Evolutionary conservation across 805 yeast genomes (phyloP).

Genomic region (Blastobotrys terrestris): DNA sequence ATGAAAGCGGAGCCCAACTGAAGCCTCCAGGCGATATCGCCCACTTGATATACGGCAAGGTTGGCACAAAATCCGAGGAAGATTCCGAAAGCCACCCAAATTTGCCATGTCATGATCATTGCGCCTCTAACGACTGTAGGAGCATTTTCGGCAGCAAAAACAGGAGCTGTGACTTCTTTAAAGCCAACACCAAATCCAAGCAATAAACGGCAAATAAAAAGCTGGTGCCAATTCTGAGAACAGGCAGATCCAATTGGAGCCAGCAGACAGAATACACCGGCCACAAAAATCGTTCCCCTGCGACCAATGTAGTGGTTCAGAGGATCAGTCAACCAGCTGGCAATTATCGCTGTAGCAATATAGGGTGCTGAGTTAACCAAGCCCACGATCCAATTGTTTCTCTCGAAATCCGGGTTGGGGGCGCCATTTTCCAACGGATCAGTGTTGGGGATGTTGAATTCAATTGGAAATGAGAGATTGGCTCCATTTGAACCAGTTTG

Average conservation of each 20-base stretch:
- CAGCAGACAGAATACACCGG: constrained; percentile 47
- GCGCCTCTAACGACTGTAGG: constrained; percentile 56
- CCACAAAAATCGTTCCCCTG: constrained; percentile 49
- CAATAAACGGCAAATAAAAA: constrained; percentile 51
- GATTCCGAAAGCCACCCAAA: constrained; percentile 65
- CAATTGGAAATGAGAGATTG: constrained; percentile 35
- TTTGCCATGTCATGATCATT: constrained; percentile 63
- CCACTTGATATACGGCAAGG: constrained; percentile 44
- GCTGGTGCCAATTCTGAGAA: constrained; percentile 50
- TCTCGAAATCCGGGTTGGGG: constrained; percentile 45
- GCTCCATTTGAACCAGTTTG: constrained; percentile 67
- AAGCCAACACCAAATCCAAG: constrained; percentile 61
- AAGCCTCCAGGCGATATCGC: constrained; percentile 44
- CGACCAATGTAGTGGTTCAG: constrained; percentile 49
- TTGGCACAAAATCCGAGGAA: constrained; percentile 57
- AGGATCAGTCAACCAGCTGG: constrained; percentile 51
- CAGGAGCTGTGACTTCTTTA: constrained; percentile 60
- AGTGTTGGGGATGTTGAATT: constrained; percentile 32
- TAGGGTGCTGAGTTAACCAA: constrained; percentile 62
- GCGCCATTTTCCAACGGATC: too few relatives aligned
- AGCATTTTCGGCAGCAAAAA: constrained; percentile 55
- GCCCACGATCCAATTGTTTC: constrained; percentile 45
- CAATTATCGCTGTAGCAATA: constrained; percentile 46
- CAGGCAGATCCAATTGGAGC: constrained; percentile 54
- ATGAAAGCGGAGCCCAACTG: constrained; percentile 59